Evolutionary conservation across 495 filamentous ascomycete species (phyloP).

Genomic region (Penicillium waksmanii): DNA sequence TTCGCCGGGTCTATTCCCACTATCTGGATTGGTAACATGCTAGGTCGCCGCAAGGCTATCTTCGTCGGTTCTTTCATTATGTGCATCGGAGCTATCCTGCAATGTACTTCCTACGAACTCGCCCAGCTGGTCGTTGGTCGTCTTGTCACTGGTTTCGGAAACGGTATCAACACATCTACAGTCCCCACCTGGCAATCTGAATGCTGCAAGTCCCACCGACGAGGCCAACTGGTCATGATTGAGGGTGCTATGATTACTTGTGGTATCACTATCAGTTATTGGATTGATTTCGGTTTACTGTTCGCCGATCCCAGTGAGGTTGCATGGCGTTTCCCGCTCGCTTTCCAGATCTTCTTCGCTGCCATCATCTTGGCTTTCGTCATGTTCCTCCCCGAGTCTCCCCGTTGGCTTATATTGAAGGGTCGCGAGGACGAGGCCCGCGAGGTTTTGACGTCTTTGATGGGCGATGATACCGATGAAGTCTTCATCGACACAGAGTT

Average conservation of each 20-base stretch:
- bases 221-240: slow-evolving; percentile 81
- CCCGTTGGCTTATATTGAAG: slow-evolving; percentile 74
- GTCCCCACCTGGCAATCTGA: slow-evolving; percentile 80
- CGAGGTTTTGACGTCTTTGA: slow-evolving; percentile 63
- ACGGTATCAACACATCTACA: slow-evolving; percentile 66
- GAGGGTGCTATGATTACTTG: slow-evolving; percentile 73
- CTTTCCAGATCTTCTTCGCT: slow-evolving; percentile 72
- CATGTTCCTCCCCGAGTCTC: slow-evolving; percentile 70
- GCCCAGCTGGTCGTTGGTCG: slow-evolving; percentile 68
- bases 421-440: slow-evolving; percentile 67
- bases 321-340: slow-evolving; percentile 76
- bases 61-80: slow-evolving; percentile 61
- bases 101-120: slow-evolving; percentile 62
- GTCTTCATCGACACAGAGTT: slow-evolving; percentile 65
- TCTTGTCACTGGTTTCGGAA: slow-evolving; percentile 63
- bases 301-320: slow-evolving; percentile 66
- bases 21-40: slow-evolving; percentile 60
- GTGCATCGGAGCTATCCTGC: slow-evolving; percentile 62
- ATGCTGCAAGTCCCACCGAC: slow-evolving; percentile 71
- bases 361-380: slow-evolving; percentile 62
- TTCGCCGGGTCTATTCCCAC: slow-evolving; percentile 64
- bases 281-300: slow-evolving; percentile 73
- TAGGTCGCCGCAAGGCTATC: slow-evolving; percentile 61
- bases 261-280: slow-evolving; percentile 75
- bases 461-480: slow-evolving; percentile 56